Evolutionary conservation across 352 stramenopile species (phyloP).

Genomic region (Phytophthora palmivora): DNA sequence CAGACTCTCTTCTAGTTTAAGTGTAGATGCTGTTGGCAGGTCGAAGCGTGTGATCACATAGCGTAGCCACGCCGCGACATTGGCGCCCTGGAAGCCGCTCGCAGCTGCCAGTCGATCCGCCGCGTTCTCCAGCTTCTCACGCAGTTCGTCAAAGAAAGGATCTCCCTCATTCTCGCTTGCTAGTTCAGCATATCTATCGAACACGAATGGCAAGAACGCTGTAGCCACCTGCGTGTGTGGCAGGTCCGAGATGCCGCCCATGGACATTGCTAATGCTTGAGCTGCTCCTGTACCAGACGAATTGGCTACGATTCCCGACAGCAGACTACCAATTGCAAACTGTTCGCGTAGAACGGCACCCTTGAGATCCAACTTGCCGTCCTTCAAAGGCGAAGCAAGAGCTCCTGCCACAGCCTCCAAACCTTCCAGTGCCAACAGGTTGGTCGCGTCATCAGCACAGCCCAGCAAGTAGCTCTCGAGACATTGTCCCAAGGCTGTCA

Average conservation of each 20-base stretch:
- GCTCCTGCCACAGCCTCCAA: conserved; percentile 61
- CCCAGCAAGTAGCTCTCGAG: conserved; percentile 78
- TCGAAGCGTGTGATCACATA: conserved; percentile 70
- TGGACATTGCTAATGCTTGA: conserved; percentile 64
- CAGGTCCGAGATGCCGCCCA: conserved; percentile 74
- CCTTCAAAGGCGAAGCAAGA: conserved; percentile 58
- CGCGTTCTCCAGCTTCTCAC: conserved; percentile 56
- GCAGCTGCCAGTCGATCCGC: conserved; percentile 53
- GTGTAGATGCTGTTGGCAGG: conserved; percentile 52
- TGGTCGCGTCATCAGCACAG: conserved; percentile 46
- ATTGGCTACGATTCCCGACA: conserved; percentile 60
- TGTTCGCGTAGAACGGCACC: conserved; percentile 56
- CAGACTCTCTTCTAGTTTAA: conserved; percentile 67
- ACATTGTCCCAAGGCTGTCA: conserved; percentile 75
- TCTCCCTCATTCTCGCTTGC: conserved; percentile 69
- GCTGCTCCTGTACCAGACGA: conserved; percentile 61
- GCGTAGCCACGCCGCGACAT: conserved; percentile 63
- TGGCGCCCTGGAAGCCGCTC: conserved; percentile 62
- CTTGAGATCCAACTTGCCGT: conserved; percentile 75
- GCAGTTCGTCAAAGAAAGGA: conserved; percentile 68
- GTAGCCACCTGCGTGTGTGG: conserved; percentile 66
- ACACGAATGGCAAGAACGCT: conserved; percentile 73
- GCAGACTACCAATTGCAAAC: conserved; percentile 61
- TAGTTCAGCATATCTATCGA: conserved; percentile 62
- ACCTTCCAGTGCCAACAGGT: conserved; percentile 62